Evolutionary conservation across 768 basidiomycete genomes (phyloP).

Genomic region (Kwoniella bestiolae): DNA sequence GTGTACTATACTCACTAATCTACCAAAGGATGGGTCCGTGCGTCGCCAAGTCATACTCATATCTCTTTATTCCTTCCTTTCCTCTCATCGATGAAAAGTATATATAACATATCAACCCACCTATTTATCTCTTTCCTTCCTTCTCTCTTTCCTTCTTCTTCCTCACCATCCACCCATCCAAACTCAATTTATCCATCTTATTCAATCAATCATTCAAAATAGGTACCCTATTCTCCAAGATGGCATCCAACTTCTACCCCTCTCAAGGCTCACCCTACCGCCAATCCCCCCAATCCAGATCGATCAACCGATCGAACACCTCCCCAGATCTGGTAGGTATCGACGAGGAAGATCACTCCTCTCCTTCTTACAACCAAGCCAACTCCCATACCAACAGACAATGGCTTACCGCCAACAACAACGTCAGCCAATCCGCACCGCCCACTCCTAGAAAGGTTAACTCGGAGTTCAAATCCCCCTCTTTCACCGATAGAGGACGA

Average conservation of each 20-base stretch:
- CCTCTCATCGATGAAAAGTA: background rate
- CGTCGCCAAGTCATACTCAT: no score
- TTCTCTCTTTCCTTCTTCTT: background rate
- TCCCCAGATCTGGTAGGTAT: background rate
- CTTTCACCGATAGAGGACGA: background rate
- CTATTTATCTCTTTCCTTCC: background rate
- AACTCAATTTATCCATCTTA: background rate
- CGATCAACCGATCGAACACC: background rate
- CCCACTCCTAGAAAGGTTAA: background rate
- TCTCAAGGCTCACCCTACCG: background rate
- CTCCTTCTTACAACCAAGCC: background rate
- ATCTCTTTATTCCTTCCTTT: no score
- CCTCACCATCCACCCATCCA: background rate
- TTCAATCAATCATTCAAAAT: background rate
- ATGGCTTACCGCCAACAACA: background rate
- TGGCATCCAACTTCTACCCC: background rate
- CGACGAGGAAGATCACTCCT: background rate
- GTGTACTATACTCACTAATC: no score
- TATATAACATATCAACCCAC: background rate
- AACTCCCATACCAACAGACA: background rate
- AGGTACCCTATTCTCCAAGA: background rate
- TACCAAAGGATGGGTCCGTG: no score
- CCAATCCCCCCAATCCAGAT: background rate
- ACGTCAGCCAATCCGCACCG: constrained; percentile 1
- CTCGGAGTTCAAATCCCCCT: background rate